These are phyloP conservation scores for Penicillium rolfsii DNA, from an alignment of 2,329 filamentous ascomycete species.

Conservation along the genomic window DNA sequence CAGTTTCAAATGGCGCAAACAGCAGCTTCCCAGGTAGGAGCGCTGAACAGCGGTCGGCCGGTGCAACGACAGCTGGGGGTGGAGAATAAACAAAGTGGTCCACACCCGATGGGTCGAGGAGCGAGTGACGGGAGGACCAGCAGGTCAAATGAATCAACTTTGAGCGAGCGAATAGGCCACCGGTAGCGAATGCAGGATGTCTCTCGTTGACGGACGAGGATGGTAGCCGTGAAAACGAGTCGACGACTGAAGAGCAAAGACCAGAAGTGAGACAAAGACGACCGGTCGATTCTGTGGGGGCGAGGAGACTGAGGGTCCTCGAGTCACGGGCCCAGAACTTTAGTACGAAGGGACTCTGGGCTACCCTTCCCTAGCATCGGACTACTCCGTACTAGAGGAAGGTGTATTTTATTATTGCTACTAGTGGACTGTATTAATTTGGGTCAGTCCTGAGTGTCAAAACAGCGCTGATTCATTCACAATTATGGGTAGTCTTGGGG, in stretches of 20 bases:
- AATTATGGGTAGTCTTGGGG: not conserved
- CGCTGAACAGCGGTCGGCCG: conserved; percentile 24
- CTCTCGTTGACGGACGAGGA: not conserved
- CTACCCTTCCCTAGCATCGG: not conserved
- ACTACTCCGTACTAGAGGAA: not conserved
- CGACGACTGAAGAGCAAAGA: not conserved
- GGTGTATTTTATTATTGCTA: not conserved
- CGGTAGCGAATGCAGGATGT: not conserved
- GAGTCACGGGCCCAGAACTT: conserved; percentile 7
- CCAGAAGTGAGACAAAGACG: conserved; percentile 9
- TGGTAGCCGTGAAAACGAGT: not conserved
- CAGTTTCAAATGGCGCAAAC: conserved; percentile 6
- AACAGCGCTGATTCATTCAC: not conserved
- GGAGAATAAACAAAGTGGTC: conserved; percentile 29
- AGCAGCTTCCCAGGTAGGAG: conserved; percentile 8
- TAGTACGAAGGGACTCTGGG: not conserved
- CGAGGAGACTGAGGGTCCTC: conserved; percentile 3
- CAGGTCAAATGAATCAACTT: not conserved
- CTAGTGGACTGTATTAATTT: not conserved
- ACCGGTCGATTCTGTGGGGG: conserved; percentile 6
- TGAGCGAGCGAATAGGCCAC: conserved; percentile 1
- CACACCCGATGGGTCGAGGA: conserved; percentile 16
- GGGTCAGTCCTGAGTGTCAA: not conserved
- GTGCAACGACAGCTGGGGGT: conserved; percentile 28
- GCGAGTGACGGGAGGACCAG: conserved; percentile 6